phyloP scores from a whole-genome alignment of 2,329 filamentous ascomycete genomes.

The Phialemonium atrogriseum region DNA sequence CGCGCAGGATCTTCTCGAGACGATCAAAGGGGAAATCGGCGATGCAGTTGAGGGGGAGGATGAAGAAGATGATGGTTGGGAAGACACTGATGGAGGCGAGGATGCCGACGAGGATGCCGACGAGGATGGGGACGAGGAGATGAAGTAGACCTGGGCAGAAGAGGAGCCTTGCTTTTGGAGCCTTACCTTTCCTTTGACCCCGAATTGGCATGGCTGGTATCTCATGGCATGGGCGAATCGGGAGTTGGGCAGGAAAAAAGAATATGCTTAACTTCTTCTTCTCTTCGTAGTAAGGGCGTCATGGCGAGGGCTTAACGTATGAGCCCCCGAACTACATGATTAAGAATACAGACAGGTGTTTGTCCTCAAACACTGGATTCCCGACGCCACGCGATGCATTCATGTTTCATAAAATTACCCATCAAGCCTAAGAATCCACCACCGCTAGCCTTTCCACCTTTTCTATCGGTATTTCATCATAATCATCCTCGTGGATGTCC shows the following conservation, averaged over 20 bases:
- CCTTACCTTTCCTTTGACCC: slow-evolving; percentile 3
- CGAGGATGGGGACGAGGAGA: slow-evolving; percentile 12
- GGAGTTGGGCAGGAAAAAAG: no score
- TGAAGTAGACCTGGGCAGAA: no score
- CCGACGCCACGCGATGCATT: no score
- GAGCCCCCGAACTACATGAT: no score
- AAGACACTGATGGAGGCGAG: slow-evolving; percentile 34
- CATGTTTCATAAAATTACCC: no score
- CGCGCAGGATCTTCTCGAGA: slow-evolving; percentile 59
- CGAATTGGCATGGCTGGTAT: slow-evolving; percentile 7
- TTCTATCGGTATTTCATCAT: slow-evolving; percentile 55
- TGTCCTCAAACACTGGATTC: no score
- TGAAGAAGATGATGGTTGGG: slow-evolving; percentile 45
- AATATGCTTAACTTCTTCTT: slow-evolving; percentile 4
- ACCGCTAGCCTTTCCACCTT: slow-evolving; percentile 67
- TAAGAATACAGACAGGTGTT: no score
- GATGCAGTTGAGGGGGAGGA: slow-evolving; percentile 43
- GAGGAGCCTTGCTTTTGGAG: no score
- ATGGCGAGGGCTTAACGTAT: slow-evolving; percentile 9
- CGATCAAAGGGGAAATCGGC: slow-evolving; percentile 57
- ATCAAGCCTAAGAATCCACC: no score
- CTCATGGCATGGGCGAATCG: no score
- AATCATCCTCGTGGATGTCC: slow-evolving; percentile 56
- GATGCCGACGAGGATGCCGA: slow-evolving; percentile 24
- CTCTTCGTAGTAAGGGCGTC: no score